These are phyloP conservation scores for Neonectria magnoliae DNA, from an alignment of 2,329 filamentous ascomycete genomes.

Conservation along the genomic window DNA sequence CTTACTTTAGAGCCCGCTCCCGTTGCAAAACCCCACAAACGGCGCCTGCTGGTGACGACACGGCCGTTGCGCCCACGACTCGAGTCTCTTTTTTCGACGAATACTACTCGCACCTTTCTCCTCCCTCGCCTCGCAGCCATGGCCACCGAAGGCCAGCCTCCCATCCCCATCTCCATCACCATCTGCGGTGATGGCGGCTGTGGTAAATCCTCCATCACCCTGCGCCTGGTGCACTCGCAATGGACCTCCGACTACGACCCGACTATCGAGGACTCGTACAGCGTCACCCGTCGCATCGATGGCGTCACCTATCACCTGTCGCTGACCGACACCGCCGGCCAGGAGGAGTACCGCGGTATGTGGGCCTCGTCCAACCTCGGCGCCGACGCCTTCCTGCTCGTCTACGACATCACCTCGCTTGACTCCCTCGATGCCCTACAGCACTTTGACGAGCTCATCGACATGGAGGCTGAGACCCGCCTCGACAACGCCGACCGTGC, in stretches of 20 bases:
- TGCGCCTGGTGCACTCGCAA: constrained; percentile 82
- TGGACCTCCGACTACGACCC: constrained; percentile 88
- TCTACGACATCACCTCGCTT: constrained; percentile 84
- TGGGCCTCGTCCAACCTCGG: constrained; percentile 83
- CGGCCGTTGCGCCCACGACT: constrained; percentile 9
- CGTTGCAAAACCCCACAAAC: constrained; percentile 26
- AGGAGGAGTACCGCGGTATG: constrained; percentile 89
- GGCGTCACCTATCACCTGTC: constrained; percentile 82
- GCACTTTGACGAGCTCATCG: constrained; percentile 85
- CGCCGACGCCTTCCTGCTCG: constrained; percentile 84
- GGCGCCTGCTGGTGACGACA: constrained; percentile 25
- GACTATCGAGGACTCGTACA: constrained; percentile 86
- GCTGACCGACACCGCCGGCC: constrained; percentile 86
- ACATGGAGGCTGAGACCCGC: constrained; percentile 80
- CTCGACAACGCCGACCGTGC: constrained; percentile 70
- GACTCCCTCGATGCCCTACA: constrained; percentile 76
- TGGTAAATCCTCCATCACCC: constrained; percentile 85
- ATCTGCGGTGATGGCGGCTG: constrained; percentile 89
- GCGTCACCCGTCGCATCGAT: constrained; percentile 81
- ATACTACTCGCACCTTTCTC: not conserved
- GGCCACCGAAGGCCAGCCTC: constrained; percentile 41
- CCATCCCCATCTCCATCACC: constrained; percentile 75
- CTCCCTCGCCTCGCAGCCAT: constrained; percentile 17
- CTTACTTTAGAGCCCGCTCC: constrained; percentile 15
- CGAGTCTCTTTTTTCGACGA: not conserved